Evolutionary conservation across 108 stramenopile genomes (phyloP).

Genomic region (Epithemia pelagica): DNA sequence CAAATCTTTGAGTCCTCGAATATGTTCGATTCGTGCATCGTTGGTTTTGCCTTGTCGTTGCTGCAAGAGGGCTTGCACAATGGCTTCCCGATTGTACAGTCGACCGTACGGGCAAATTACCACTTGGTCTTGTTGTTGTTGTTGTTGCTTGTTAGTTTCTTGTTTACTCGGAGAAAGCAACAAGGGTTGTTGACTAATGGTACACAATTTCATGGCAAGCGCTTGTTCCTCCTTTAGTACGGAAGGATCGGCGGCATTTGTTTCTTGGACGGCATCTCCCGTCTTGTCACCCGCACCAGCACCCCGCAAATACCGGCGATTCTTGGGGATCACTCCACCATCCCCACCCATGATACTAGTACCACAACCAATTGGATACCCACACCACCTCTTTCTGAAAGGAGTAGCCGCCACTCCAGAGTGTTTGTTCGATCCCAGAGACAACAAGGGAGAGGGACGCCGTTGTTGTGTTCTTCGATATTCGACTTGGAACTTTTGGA

Average conservation of each 20-base stretch:
- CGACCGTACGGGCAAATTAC: constrained; percentile 67
- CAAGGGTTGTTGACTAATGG: constrained; percentile 40
- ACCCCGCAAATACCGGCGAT: constrained; percentile 73
- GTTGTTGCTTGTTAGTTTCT: constrained; percentile 10
- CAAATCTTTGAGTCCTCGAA: constrained; percentile 68
- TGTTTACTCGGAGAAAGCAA: no score
- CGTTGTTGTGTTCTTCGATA: no score
- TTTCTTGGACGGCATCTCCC: constrained; percentile 36
- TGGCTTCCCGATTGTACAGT: constrained; percentile 69
- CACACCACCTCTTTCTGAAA: no score
- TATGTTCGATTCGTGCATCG: constrained; percentile 32
- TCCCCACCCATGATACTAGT: constrained; percentile 96
- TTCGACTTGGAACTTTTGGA: no score
- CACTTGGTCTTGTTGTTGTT: no score
- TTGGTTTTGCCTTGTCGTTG: constrained; percentile 19
- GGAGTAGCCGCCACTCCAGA: no score
- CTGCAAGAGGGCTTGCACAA: constrained; percentile 63
- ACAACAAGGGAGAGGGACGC: no score
- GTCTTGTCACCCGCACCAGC: constrained; percentile 71
- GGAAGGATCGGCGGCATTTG: constrained; percentile 13
- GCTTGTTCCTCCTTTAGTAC: constrained; percentile 27
- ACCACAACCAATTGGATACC: no score
- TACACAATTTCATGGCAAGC: constrained; percentile 51
- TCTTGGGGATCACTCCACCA: constrained; percentile 78
- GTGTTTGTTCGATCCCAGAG: no score